Evolutionary conservation across 1,284 basidiomycete species (phyloP), one percentile per base, ranked within the genome.

Genomic region (Moesziomyces antarcticus): DNA sequence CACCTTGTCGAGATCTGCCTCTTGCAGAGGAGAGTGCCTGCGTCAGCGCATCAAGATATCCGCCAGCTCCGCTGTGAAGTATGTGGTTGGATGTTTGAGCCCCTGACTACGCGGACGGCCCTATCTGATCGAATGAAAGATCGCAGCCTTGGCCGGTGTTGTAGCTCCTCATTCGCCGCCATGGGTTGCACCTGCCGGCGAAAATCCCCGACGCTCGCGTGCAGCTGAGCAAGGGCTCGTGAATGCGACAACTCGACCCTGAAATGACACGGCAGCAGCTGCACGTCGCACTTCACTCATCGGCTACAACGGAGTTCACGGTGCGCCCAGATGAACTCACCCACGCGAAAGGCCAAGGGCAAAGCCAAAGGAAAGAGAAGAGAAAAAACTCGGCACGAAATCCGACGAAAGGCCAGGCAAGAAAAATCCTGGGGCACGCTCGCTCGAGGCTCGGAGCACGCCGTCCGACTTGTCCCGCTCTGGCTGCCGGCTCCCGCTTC

Each of bases 261-360:
- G 42, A n/a, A 20, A 3, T 24, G 20, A 4, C 10, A 11, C 20
- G 22, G 8, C n/a, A 18, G 13, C 42, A 44, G 22, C 18, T 44
- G 20, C 18, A 21, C 11, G 10, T 44, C 42, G 18, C 13, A 21
- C 18, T 7, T 11, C 42, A 21, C 6, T 24, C 21, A 56, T 67
- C 64, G 54, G 64, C 21, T 51, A 61, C 56, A 41, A 67, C 64
- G 54, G 64, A 61, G 46, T 52, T 67, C 64, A 56, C 54, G 64
- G 64, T 30, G 49, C 50, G 44, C 42, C 46, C 13, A 35, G 16
- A 11, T 14, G 35, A 37, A 11, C 2, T 37, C 16, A 14, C 35
- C 14, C 35, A 37, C 16, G 35, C 35, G 14, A 16, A 7, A 4
- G 10, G 35, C 35, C 3, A 6, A 37, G 10, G 10, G 7, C 6